These are phyloP conservation scores for Pistacia atlantica DNA, from an alignment of 345 rosid species.

Conservation along the genomic window DNA sequence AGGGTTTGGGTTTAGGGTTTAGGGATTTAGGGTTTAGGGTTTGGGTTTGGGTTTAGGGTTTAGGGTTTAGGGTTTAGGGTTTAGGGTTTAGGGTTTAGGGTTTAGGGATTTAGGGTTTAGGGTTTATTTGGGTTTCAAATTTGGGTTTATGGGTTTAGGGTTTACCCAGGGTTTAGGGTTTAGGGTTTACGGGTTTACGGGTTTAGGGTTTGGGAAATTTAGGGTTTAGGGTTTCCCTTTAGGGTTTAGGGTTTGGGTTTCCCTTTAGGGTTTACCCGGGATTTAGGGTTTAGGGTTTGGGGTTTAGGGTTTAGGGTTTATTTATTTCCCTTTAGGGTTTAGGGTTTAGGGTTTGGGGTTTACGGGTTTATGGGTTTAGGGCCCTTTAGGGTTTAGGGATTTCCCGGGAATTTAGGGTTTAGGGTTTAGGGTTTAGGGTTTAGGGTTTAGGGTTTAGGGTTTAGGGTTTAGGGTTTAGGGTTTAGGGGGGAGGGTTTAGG, in stretches of 20 bases:
- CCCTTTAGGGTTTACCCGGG: constrained; percentile 11
- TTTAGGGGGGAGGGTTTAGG: constrained; percentile 14
- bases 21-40: no score
- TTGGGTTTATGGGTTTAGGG: no score
- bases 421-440: no score
- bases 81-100: constrained; percentile 9
- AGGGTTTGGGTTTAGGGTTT: not conserved
- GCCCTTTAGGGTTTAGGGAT: no score
- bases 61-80: not conserved
- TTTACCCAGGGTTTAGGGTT: no score
- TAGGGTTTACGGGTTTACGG: no score
- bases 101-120: constrained; percentile 9
- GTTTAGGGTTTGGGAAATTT: no score
- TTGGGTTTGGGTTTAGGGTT: not conserved
- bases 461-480: constrained; percentile 29
- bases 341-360: no score
- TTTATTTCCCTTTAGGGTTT: not conserved
- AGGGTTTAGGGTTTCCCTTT: no score
- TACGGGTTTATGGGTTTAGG: no score
- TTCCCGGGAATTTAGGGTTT: no score
- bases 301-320: constrained; percentile 22
- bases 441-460: not conserved
- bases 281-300: constrained; percentile 22
- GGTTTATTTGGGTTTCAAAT: no score
- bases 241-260: constrained; percentile 9